Evolutionary conservation across 805 yeast species (phyloP).

Genomic region (Candida tibetensis): DNA sequence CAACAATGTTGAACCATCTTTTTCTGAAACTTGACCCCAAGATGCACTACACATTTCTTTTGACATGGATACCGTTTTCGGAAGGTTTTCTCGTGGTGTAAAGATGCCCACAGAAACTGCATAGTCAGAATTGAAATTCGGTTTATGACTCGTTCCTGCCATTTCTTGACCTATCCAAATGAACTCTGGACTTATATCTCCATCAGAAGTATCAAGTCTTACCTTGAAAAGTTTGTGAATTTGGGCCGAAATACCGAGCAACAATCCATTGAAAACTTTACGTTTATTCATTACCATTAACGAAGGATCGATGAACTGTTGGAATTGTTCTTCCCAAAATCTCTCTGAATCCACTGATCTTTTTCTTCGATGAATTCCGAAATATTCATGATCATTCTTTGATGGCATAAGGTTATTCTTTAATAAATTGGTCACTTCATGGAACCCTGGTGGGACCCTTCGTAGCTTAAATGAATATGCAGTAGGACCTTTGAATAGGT

Average conservation of each 20-base stretch:
- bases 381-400: conserved; percentile 16
- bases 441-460: conserved; percentile 26
- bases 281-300: conserved; percentile 28
- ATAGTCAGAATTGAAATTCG: conserved; percentile 23
- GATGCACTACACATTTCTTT: conserved; percentile 36
- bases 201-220: conserved; percentile 15
- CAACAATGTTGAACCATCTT: conserved; percentile 21
- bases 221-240: conserved; percentile 17
- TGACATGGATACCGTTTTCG: conserved; percentile 16
- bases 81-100: conserved; percentile 25
- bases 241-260: conserved; percentile 25
- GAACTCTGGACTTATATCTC: conserved; percentile 20
- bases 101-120: conserved; percentile 31
- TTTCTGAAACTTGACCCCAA: conserved; percentile 33
- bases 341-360: conserved; percentile 11
- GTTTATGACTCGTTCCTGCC: conserved; percentile 19
- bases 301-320: conserved; percentile 25
- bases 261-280: conserved; percentile 25
- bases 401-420: conserved; percentile 19
- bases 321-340: conserved; percentile 21
- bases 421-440: conserved; percentile 26
- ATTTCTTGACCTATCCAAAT: conserved; percentile 37
- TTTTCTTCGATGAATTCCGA: conserved; percentile 15
- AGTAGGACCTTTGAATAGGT: conserved; percentile 29
- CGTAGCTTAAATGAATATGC: conserved; percentile 15